Conservation (phyloP, 2,329 filamentous ascomycete genomes). For the Fusarium torulosum region DNA sequence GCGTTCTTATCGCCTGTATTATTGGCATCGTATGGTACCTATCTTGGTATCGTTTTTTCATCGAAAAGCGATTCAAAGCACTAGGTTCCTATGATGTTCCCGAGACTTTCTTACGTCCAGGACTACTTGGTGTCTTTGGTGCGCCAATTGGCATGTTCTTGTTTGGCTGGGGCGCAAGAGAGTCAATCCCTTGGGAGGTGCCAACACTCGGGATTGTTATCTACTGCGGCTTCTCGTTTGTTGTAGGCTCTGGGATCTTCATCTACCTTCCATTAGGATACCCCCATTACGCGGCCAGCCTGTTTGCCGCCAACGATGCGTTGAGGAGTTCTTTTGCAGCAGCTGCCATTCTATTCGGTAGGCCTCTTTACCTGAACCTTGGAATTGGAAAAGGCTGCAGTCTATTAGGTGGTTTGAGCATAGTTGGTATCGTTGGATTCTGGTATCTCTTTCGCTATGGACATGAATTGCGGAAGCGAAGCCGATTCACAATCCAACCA, state of each 20-base stretch:
- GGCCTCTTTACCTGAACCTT: neutral
- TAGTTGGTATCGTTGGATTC: conserved; percentile 68
- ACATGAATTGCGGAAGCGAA: conserved; percentile 64
- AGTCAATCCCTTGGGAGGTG: conserved; percentile 65
- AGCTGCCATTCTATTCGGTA: conserved; percentile 1
- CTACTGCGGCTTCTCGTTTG: conserved; percentile 54
- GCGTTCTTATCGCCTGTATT: conserved; percentile 68
- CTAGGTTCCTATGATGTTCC: conserved; percentile 57
- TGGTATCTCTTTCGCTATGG: conserved; percentile 70
- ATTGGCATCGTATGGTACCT: conserved; percentile 52
- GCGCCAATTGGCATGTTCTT: conserved; percentile 70
- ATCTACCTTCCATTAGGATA: neutral
- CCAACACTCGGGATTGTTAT: conserved; percentile 68
- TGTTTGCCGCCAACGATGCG: conserved; percentile 8
- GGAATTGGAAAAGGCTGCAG: neutral
- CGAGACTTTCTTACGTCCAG: conserved; percentile 66
- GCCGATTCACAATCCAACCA: conserved; percentile 59
- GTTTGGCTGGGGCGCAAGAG: conserved; percentile 67
- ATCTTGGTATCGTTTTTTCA: conserved; percentile 64
- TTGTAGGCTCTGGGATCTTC: neutral
- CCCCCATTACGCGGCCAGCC: conserved; percentile 5
- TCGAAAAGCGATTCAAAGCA: conserved; percentile 49
- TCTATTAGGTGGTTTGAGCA: conserved; percentile 64
- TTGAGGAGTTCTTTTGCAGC: conserved; percentile 5
- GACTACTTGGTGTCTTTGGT: conserved; percentile 64